Evolutionary conservation across 129 eudicot genomes (phyloP).

Genomic region (Saposhnikovia divaricata): DNA sequence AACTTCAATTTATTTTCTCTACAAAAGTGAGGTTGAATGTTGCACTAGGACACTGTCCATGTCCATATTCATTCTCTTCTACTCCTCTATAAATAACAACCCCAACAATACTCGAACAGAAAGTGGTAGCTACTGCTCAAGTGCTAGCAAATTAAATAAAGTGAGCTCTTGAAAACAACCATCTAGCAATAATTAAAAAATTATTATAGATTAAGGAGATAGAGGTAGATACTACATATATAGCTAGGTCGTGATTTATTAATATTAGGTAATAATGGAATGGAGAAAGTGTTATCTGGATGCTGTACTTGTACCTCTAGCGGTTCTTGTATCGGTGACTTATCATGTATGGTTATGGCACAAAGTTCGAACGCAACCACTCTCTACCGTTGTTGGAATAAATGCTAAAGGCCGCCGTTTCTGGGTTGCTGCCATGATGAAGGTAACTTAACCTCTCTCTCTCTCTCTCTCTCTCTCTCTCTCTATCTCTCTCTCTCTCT

Average conservation of each 20-base stretch:
- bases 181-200: background rate
- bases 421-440: slow-evolving; percentile 81
- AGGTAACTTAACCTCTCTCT: slow-evolving; percentile 30
- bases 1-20: background rate
- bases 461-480: too few species aligned
- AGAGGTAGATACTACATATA: too few species aligned
- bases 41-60: background rate
- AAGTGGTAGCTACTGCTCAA: background rate
- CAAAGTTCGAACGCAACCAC: slow-evolving; percentile 58
- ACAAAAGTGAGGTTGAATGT: background rate
- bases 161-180: background rate
- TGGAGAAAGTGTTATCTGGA: slow-evolving; percentile 85
- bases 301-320: slow-evolving; percentile 62
- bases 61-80: background rate
- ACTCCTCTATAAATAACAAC: background rate
- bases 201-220: too few species aligned
- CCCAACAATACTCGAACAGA: background rate
- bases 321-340: slow-evolving; percentile 34
- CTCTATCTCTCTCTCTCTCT: too few species aligned
- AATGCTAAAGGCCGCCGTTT: slow-evolving; percentile 62
- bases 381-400: slow-evolving; percentile 67
- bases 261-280: slow-evolving; percentile 31
- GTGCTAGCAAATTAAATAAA: background rate
- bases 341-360: slow-evolving; percentile 84
- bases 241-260: background rate